phyloP scores from a whole-genome alignment of 139 green algal species.

The Pleodorina starrii region DNA sequence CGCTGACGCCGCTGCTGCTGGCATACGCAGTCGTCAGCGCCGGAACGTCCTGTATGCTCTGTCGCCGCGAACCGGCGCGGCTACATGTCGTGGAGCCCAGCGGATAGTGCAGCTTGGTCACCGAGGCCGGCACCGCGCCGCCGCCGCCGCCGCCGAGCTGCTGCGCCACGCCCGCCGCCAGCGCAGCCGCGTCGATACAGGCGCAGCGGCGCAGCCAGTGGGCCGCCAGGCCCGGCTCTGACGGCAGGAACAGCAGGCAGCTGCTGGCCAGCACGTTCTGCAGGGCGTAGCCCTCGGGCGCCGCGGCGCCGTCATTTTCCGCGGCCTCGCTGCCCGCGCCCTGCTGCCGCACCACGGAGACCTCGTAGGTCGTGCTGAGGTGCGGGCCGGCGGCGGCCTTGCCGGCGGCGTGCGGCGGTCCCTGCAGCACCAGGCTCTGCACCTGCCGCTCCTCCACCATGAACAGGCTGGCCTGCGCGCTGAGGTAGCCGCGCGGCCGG shows the following conservation, averaged over 20 bases:
- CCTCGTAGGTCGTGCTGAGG: constrained; percentile 25
- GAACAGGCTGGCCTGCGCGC: constrained; percentile 76
- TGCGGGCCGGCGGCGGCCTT: background rate
- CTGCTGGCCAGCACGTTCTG: constrained; percentile 85
- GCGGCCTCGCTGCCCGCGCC: background rate
- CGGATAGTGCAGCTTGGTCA: constrained; percentile 26
- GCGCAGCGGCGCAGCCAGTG: constrained; percentile 74
- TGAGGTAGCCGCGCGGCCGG: constrained; percentile 78
- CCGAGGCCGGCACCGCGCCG: background rate
- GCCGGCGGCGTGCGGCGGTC: background rate
- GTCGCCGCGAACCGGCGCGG: constrained; percentile 3
- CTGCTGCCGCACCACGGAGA: constrained; percentile 21
- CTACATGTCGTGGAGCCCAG: background rate
- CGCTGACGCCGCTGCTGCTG: constrained; percentile 21
- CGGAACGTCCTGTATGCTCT: constrained; percentile 33
- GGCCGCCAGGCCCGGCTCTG: constrained; percentile 66
- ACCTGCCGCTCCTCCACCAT: constrained; percentile 75
- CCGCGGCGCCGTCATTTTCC: background rate
- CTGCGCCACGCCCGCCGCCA: constrained; percentile 32
- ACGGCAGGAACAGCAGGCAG: constrained; percentile 92
- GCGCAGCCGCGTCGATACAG: constrained; percentile 67
- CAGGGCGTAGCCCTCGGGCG: constrained; percentile 80
- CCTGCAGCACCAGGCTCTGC: constrained; percentile 33
- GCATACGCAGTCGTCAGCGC: background rate
- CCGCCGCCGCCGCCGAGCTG: background rate